Percentiles rank a stretch among this genome's conserved stretches.
phyloP scores from a whole-genome alignment of 768 basidiomycete species.

The Suillus subalutaceus region DNA sequence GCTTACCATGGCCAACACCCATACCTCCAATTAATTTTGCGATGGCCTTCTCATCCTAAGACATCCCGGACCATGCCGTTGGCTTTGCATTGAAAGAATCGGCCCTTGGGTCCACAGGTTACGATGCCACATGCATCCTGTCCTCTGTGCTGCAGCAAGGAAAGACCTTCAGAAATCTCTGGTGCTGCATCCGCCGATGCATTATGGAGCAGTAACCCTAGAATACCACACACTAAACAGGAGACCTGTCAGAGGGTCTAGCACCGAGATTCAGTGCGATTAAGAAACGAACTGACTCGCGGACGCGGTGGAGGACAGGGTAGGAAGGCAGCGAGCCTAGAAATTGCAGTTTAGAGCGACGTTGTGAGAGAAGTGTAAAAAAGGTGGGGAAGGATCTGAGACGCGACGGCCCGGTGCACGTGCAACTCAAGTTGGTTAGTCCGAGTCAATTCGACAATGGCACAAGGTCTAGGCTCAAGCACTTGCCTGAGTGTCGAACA shows the following conservation, averaged over 20 bases:
- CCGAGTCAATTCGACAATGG: too few relatives aligned
- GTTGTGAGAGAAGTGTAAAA: neutral
- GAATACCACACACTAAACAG: conserved; percentile 82
- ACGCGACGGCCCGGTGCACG: neutral
- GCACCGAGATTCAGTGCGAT: conserved; percentile 11
- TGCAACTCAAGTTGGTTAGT: neutral
- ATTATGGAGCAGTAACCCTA: conserved; percentile 86
- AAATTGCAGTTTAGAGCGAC: neutral
- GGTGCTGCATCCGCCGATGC: conserved; percentile 71
- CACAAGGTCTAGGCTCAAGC: too few relatives aligned
- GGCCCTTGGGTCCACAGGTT: conserved; percentile 92
- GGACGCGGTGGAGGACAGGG: conserved; percentile 9
- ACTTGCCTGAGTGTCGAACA: too few relatives aligned
- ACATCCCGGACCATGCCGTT: conserved; percentile 99
- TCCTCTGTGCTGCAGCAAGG: conserved; percentile 93
- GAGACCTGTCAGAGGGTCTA: conserved; percentile 7
- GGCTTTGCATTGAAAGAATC: conserved; percentile 97
- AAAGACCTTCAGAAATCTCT: conserved; percentile 95
- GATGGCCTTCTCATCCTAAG: conserved; percentile 80
- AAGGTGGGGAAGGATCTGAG: neutral
- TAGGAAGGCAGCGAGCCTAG: neutral
- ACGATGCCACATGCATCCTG: conserved; percentile 98
- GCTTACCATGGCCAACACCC: conserved; percentile 95
- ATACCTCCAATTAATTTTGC: conserved; percentile 85
- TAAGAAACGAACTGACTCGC: conserved; percentile 29